Percentiles rank a stretch among this genome's conserved stretches.
Evolutionary conservation across 345 rosid genomes (phyloP).

Genomic region (Moricandia arvensis): DNA sequence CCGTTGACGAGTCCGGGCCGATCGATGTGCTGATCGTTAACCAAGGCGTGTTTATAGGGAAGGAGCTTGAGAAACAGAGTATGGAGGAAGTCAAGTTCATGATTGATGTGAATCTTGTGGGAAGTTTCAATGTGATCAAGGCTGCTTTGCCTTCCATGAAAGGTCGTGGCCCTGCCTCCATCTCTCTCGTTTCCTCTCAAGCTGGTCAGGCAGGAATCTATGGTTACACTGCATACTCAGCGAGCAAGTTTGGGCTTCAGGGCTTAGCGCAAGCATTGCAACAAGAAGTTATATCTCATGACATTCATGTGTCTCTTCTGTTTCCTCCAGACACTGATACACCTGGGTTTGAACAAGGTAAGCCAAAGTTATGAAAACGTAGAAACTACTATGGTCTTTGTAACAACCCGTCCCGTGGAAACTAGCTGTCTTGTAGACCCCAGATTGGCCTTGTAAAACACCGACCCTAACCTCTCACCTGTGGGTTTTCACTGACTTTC

Average conservation of each 20-base stretch:
- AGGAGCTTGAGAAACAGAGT: slow-evolving; percentile 57
- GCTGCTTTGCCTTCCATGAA: slow-evolving; percentile 76
- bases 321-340: slow-evolving; percentile 86
- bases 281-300: slow-evolving; percentile 69
- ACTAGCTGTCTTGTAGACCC: too few relatives aligned
- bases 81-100: slow-evolving; percentile 58
- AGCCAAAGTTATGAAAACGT: neutral
- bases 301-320: slow-evolving; percentile 61
- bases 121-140: slow-evolving; percentile 68
- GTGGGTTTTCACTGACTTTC: too few relatives aligned
- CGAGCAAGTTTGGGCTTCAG: slow-evolving; percentile 71
- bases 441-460: too few relatives aligned
- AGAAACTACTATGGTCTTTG: too few relatives aligned
- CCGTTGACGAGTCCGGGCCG: slow-evolving; percentile 48
- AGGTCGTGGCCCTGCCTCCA: slow-evolving; percentile 50
- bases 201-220: slow-evolving; percentile 83
- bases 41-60: slow-evolving; percentile 57
- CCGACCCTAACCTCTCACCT: too few relatives aligned
- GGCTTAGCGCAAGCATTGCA: slow-evolving; percentile 91
- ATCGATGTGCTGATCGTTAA: slow-evolving; percentile 70
- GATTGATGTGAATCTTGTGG: slow-evolving; percentile 69
- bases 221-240: slow-evolving; percentile 77
- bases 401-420: too few relatives aligned
- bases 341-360: slow-evolving; percentile 66
- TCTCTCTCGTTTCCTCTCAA: slow-evolving; percentile 73